Evolutionary conservation across 495 filamentous ascomycete genomes (phyloP), one percentile per base, ranked within the genome.

Genomic region (Penicillium samsonianum): DNA sequence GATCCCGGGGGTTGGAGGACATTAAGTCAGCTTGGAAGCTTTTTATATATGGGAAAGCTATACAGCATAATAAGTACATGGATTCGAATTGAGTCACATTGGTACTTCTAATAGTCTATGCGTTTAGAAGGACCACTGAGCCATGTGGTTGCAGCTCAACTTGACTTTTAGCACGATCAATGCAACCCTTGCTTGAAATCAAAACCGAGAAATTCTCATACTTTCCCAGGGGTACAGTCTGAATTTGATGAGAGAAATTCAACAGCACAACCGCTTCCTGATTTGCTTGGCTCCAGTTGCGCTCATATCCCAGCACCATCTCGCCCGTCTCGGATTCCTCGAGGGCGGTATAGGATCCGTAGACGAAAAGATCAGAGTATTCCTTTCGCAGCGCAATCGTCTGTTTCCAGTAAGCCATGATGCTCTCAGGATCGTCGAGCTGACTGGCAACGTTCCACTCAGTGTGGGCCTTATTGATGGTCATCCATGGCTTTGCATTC

Each of bases 401-500:
- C 44, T 44, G 16, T 14, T 54, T 55, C 57, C 57, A 60, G 28
- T 60, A 60, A 1, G 43, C 26, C 50, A 60, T 50, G 51, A 60
- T 50, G 30, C 57, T 60, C 3, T 49, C 44, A 14, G 57, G 51
- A 45, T 60, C 44, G 43, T 50, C 43, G n/a, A 60, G 22, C 25
- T 60, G 50, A 44, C 37, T 50, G 10, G 57, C 44, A 33, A 55
- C 51, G 23, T 60, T 60, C 57, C 57, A 60, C n/a, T 57, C 49
- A 7, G 31, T 26, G 47, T 79, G 77, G 42, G 78, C 68, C 22
- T 80, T 76, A 62, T 83, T 75, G 23, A 78, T 68, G 4, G 75
- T 66, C 69, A 84, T 82, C 82, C 82, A 84, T 0, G 82, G 76
- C 23, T 70, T 68, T 3, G 57, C 74, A 16, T 50, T 57, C 47